Base-by-base conservation (phyloP, 73 alveolate genomes). In the Halteria grandinella region DNA sequence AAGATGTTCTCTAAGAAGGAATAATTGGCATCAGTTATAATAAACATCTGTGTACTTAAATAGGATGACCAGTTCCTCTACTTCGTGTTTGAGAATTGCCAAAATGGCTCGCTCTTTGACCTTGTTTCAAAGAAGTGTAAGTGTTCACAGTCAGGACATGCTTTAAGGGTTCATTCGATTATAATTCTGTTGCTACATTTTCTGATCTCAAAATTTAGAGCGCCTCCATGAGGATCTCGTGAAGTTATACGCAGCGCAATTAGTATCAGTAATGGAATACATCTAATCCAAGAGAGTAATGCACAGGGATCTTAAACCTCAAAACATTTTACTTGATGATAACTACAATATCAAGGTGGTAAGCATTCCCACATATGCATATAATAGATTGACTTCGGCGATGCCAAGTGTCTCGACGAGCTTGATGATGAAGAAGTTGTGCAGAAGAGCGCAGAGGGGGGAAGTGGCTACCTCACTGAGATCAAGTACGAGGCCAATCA, bases 241-340 rank as follows among this genome's bases (percentile, higher is more conserved):
- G 10, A 85, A 74, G 71, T 80, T 77, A 69, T 95, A 90, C 62
- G 47, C 92, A 0, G 96, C 97, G 11, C 94, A 93, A 85, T 45
- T 92, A 41, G 81, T 95, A 14, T 80, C 87, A 0, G 96, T 93
- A 11, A 43, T 95, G 20, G 94, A 79, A 24, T 85, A 72, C 64
- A 49, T 95, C 69, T 94, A 95, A 64, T 55, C 54, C 21, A 76
- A 82, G 27, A 94, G 92, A 14, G 84, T 95, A 4, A 63, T 77
- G 78, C 94, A 95, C 75, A 81, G 98, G 79, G 97, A 91, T 62
- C 55, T 95, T 17, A 95, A 93, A 59, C 98, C 99, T 0, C 95
- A 90, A 76, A 94, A 95, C 85, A 87, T 95, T 6, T 89, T 95
- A 8, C 47, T 95, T 51, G 97, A 82, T 40, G 91, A 88, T 12